Evolutionary conservation across 805 yeast species (phyloP).

Genomic region (Debaryomyces tyrocola): DNA sequence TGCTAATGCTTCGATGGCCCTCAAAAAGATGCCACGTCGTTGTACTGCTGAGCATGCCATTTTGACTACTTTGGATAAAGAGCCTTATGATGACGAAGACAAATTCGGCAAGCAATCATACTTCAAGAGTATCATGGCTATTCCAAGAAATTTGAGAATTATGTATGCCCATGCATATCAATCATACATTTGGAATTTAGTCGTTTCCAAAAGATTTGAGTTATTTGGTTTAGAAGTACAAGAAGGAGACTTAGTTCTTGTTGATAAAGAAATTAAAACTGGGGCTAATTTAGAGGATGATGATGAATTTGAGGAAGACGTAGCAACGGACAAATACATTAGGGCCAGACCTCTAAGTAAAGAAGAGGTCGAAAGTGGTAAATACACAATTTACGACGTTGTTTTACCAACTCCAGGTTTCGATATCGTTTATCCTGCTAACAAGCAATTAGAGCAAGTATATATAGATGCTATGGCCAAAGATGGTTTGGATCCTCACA

Average conservation of each 20-base stretch:
- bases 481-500: slow-evolving; percentile 81
- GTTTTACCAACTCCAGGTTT: slow-evolving; percentile 97
- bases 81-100: slow-evolving; percentile 43
- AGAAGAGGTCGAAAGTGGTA: slow-evolving; percentile 62
- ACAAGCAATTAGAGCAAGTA: slow-evolving; percentile 54
- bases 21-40: slow-evolving; percentile 79
- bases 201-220: slow-evolving; percentile 73
- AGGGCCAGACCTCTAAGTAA: slow-evolving; percentile 76
- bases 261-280: slow-evolving; percentile 12
- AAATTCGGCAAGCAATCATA: slow-evolving; percentile 56
- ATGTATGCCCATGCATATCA: slow-evolving; percentile 99
- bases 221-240: slow-evolving; percentile 68
- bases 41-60: slow-evolving; percentile 84
- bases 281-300: slow-evolving; percentile 11
- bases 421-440: slow-evolving; percentile 83
- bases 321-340: slow-evolving; percentile 52
- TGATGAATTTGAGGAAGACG: slow-evolving; percentile 68
- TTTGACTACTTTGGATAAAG: slow-evolving; percentile 57
- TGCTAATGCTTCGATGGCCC: slow-evolving; percentile 61
- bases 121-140: slow-evolving; percentile 78
- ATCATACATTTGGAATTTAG: slow-evolving; percentile 91
- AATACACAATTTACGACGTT: slow-evolving; percentile 72
- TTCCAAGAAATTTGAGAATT: slow-evolving; percentile 87
- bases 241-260: slow-evolving; percentile 76
- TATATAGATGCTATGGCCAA: slow-evolving; percentile 73